phyloP scores from a whole-genome alignment of 495 filamentous ascomycete species.

The Trichoderma reesei region DNA sequence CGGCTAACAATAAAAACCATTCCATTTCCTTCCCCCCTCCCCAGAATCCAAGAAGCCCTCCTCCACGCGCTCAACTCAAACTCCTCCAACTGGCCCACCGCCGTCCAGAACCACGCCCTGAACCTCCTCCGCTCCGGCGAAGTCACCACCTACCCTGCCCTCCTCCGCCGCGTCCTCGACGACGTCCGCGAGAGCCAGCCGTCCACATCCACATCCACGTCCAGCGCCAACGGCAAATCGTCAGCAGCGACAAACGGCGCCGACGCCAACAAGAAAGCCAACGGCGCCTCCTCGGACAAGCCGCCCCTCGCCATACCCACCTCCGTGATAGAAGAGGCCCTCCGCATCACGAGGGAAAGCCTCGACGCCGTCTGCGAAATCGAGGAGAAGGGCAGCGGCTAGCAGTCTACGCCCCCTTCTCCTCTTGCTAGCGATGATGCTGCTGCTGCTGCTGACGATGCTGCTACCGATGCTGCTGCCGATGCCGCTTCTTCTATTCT shows the following conservation, averaged over 20 bases:
- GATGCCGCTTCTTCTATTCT: too few relatives aligned
- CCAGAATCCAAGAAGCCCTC: conserved; percentile 48
- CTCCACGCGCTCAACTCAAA: conserved; percentile 42
- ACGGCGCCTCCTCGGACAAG: conserved; percentile 16
- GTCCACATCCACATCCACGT: conserved; percentile 19
- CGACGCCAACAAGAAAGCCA: conserved; percentile 18
- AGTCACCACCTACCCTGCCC: conserved; percentile 40
- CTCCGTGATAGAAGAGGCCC: conserved; percentile 40
- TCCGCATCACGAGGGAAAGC: conserved; percentile 41
- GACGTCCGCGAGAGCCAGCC: conserved; percentile 38
- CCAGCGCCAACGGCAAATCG: conserved; percentile 11
- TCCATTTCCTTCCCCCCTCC: background rate
- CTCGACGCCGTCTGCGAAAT: conserved; percentile 42
- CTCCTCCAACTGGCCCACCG: conserved; percentile 45
- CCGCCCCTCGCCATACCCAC: conserved; percentile 38
- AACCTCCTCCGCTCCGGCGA: conserved; percentile 44
- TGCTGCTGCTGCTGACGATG: too few relatives aligned
- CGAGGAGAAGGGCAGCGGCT: conserved; percentile 23
- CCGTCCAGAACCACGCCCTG: conserved; percentile 41
- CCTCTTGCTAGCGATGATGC: background rate
- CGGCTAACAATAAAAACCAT: background rate
- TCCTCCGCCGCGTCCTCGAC: conserved; percentile 42
- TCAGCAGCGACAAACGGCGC: conserved; percentile 16
- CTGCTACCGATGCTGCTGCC: too few relatives aligned
- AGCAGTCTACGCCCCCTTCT: background rate